These are phyloP conservation scores for Arthrobotrys sphaeroides DNA, from an alignment of 2,329 filamentous ascomycete genomes.

Conservation along the genomic window DNA sequence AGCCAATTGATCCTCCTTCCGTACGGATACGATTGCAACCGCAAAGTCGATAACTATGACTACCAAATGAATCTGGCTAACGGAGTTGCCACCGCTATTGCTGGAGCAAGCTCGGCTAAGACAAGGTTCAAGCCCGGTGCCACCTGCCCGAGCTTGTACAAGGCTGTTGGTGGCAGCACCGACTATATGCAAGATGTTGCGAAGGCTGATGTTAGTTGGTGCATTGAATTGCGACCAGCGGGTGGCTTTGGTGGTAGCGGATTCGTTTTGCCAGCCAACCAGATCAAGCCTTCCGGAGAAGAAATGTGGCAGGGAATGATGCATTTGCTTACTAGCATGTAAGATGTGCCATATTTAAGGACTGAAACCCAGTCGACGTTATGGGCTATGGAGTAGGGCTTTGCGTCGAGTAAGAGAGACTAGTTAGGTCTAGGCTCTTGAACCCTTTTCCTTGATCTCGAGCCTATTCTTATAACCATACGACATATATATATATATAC, in stretches of 20 bases:
- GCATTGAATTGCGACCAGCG: slow-evolving; percentile 64
- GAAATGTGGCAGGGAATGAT: slow-evolving; percentile 65
- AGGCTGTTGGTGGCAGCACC: slow-evolving; percentile 65
- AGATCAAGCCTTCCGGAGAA: slow-evolving; percentile 64
- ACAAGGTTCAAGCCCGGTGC: slow-evolving; percentile 63
- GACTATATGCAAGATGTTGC: slow-evolving; percentile 64
- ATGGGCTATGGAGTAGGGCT: not conserved
- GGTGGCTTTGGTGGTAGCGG: slow-evolving; percentile 63
- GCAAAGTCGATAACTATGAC: slow-evolving; percentile 32
- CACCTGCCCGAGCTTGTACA: slow-evolving; percentile 71
- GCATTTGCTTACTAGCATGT: slow-evolving; percentile 31
- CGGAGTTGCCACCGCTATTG: slow-evolving; percentile 28
- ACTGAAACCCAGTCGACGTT: not conserved
- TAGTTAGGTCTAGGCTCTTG: too few relatives aligned
- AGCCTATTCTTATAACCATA: too few relatives aligned
- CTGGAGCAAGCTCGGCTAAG: slow-evolving; percentile 60
- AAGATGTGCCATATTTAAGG: not conserved
- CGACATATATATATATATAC: slow-evolving; percentile 7
- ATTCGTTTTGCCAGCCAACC: slow-evolving; percentile 65
- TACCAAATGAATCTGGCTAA: slow-evolving; percentile 22
- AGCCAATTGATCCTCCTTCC: slow-evolving; percentile 64
- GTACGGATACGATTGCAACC: slow-evolving; percentile 47
- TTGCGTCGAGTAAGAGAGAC: too few relatives aligned
- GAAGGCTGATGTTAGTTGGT: slow-evolving; percentile 58
- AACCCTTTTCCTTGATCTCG: too few relatives aligned